These are phyloP conservation scores for Diaporthe citrichinensis DNA, from an alignment of 2,329 filamentous ascomycete species.

Conservation along the genomic window DNA sequence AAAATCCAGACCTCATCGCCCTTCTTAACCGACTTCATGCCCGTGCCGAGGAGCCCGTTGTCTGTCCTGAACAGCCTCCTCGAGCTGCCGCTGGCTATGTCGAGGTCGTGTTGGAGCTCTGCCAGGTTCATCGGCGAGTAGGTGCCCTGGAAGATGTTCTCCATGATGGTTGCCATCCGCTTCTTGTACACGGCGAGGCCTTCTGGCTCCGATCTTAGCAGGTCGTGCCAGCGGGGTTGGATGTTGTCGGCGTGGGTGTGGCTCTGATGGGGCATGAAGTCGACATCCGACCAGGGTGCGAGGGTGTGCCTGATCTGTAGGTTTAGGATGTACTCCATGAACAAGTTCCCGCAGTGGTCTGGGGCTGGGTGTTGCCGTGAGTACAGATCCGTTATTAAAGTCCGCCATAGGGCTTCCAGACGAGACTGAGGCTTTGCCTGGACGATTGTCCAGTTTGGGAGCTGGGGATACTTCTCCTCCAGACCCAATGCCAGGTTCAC, in stretches of 20 bases:
- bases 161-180: constrained; percentile 30
- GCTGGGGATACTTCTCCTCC: not conserved
- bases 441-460: not conserved
- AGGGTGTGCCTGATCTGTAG: constrained; percentile 39
- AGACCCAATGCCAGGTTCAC: not conserved
- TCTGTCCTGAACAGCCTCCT: constrained; percentile 33
- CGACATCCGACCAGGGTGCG: constrained; percentile 14
- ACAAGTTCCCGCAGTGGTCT: not conserved
- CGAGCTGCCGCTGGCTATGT: constrained; percentile 34
- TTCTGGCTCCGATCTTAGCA: constrained; percentile 30
- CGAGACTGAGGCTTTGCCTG: not conserved
- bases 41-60: constrained; percentile 33
- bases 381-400: not conserved
- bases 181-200: constrained; percentile 24
- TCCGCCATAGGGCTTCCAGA: constrained; percentile 2
- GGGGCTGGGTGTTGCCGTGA: constrained; percentile 6
- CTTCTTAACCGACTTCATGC: constrained; percentile 19
- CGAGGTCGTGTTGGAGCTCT: constrained; percentile 40
- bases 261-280: constrained; percentile 39
- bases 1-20: constrained; percentile 39
- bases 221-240: constrained; percentile 28
- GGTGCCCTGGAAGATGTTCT: constrained; percentile 32
- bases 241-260: constrained; percentile 1
- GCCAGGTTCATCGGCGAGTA: constrained; percentile 36
- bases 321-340: constrained; percentile 39